These are phyloP conservation scores for Boletus eberwhitei DNA, from an alignment of 768 basidiomycete genomes.

Conservation along the genomic window DNA sequence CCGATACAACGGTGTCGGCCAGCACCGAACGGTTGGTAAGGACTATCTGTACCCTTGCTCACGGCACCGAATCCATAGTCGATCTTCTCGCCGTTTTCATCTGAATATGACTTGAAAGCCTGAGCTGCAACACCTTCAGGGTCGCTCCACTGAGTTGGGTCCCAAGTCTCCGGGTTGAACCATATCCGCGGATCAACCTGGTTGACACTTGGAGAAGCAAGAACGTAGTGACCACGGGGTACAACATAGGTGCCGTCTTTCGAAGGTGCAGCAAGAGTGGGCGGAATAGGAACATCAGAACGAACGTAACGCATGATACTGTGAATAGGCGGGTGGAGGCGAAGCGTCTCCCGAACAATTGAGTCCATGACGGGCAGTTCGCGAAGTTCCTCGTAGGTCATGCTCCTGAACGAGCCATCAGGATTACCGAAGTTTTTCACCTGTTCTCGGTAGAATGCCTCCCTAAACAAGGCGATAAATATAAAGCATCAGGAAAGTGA, in stretches of 20 bases:
- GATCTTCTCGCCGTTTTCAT: constrained; percentile 80
- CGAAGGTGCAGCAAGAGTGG: constrained; percentile 73
- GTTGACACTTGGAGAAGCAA: constrained; percentile 84
- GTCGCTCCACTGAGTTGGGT: constrained; percentile 84
- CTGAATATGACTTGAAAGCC: constrained; percentile 72
- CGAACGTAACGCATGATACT: constrained; percentile 92
- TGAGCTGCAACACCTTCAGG: constrained; percentile 76
- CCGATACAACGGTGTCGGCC: constrained; percentile 95
- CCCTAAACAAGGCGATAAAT: constrained; percentile 40
- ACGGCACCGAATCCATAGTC: constrained; percentile 97
- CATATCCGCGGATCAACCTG: constrained; percentile 86
- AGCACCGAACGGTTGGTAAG: constrained; percentile 97
- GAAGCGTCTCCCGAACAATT: constrained; percentile 90
- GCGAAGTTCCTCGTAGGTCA: constrained; percentile 85
- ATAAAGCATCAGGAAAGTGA: not conserved
- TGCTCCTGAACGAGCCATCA: constrained; percentile 73
- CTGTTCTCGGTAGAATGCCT: constrained; percentile 87
- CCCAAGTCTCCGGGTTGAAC: constrained; percentile 69
- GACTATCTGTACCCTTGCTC: constrained; percentile 93
- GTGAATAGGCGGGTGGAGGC: constrained; percentile 94
- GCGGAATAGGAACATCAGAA: constrained; percentile 77
- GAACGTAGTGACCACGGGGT: constrained; percentile 85
- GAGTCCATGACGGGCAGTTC: constrained; percentile 81
- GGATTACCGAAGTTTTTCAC: constrained; percentile 73
- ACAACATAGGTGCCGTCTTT: constrained; percentile 77